These are phyloP conservation scores for Camellia sinensis DNA, from an alignment of 148 eudicot species.

Conservation along the genomic window DNA sequence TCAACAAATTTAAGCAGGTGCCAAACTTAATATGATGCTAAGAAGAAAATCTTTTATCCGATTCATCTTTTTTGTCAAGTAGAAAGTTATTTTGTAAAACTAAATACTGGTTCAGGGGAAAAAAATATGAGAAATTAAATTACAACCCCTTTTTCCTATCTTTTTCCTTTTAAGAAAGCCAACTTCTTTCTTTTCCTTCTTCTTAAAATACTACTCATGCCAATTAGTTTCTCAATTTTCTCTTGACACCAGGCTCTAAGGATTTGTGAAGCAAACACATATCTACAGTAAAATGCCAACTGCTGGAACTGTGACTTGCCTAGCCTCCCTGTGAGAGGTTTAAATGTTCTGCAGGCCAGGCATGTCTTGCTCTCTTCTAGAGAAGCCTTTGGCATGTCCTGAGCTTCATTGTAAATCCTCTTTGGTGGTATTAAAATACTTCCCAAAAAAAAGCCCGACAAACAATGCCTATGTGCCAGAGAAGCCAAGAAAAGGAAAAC, in stretches of 20 bases:
- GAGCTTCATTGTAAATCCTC: too few relatives aligned
- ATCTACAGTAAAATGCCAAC: not conserved
- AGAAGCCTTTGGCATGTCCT: too few relatives aligned
- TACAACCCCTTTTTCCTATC: not conserved
- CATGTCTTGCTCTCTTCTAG: too few relatives aligned
- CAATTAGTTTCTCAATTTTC: slow-evolving; percentile 9
- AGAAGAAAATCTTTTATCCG: not conserved
- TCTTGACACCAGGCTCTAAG: not conserved
- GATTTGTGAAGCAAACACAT: not conserved
- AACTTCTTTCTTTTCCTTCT: not conserved
- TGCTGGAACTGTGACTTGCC: not conserved
- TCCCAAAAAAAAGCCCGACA: not conserved
- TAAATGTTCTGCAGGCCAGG: too few relatives aligned
- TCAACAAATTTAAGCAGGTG: not conserved
- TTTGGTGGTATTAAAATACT: too few relatives aligned
- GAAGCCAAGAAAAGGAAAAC: not conserved
- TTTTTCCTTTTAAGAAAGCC: not conserved
- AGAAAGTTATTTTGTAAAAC: not conserved
- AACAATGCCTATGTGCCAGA: not conserved
- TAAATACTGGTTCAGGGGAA: too few relatives aligned
- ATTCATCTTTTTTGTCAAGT: not conserved
- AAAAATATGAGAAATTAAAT: too few relatives aligned
- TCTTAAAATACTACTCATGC: not conserved
- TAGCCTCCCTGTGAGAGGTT: too few relatives aligned
- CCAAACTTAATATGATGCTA: not conserved